These are phyloP conservation scores for Aegilops tauschii DNA, from an alignment of 176 grass and related monocot species.

Conservation along the genomic window DNA sequence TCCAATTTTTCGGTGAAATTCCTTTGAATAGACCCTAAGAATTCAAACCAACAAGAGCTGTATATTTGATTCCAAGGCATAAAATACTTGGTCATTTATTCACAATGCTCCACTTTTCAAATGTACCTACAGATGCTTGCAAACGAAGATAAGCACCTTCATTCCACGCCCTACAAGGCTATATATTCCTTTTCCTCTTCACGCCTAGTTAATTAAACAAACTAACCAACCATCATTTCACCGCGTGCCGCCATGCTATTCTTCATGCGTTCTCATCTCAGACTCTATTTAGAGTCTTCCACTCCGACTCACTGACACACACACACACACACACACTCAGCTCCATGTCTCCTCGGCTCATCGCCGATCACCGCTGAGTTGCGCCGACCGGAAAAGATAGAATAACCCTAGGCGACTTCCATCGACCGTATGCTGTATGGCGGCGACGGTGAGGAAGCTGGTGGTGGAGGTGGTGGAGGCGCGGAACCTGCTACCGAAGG, in stretches of 20 bases:
- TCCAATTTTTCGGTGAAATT: too few species aligned
- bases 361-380: neutral
- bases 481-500: conserved; percentile 77
- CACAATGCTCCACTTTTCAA: neutral
- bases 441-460: conserved; percentile 62
- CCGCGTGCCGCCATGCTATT: neutral
- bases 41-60: neutral
- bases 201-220: neutral
- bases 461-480: conserved; percentile 94
- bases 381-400: neutral
- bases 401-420: neutral
- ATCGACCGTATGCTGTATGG: conserved; percentile 18
- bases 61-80: neutral
- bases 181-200: conserved; percentile 8
- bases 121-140: conserved; percentile 19
- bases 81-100: neutral
- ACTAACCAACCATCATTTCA: conserved; percentile 2
- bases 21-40: too few species aligned
- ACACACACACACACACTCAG: neutral
- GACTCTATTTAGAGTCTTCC: neutral
- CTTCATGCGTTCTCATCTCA: neutral
- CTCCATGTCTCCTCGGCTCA: conserved; percentile 22
- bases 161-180: neutral
- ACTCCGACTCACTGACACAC: neutral
- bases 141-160: conserved; percentile 56